Evolutionary conservation across 129 eudicot species (phyloP), one percentile per base, ranked within the genome.

Genomic region (Chrysanthemum makinoi): DNA sequence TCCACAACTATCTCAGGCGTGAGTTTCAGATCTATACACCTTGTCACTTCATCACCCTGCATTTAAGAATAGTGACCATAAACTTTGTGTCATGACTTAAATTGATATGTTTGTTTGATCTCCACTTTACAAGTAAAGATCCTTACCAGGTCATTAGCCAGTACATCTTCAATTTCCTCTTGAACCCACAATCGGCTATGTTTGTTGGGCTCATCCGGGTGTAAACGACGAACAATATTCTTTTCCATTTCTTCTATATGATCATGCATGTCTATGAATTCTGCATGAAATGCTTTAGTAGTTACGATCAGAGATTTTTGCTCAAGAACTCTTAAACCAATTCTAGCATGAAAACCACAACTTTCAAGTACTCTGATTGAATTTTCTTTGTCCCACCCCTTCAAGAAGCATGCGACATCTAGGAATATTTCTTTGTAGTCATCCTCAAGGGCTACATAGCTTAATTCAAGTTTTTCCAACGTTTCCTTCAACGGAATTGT

Each of bases 331-430:
- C 43, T 54, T 43, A 28, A 28, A 28, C 30, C 30, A 28, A 28
- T 28, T 28, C 73, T 80, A 10, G 86, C 86, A 4, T 70, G 60
- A 3, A 85, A 75, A 48, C 78, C 84, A 65, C 89, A 85, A 4
- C 86, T 79, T 17, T 68, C 77, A 10, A 85, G 50, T 35, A 81
- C 55, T 20, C 76, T 85, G 19, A 81, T 49, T 18, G 62, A 77
- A 6, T 63, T 66, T 11, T 72, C 84, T 79, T 69, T 84, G 39
- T 65, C 9, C 53, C 33, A 54, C 20, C 72, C 62, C 48, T 73
- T 69, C 20, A 86, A 68, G 16, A 86, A 72, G 50, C 90, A 86
- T 26, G 90, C 86, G 10, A 86, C 78, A 72, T 86, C 85, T 14
- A 86, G 79, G 77, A 86, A 86, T n/a, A 77, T 68, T 20, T 82